These are phyloP conservation scores for Naematelia aurantialba DNA, from an alignment of 768 basidiomycete species.

Conservation along the genomic window DNA sequence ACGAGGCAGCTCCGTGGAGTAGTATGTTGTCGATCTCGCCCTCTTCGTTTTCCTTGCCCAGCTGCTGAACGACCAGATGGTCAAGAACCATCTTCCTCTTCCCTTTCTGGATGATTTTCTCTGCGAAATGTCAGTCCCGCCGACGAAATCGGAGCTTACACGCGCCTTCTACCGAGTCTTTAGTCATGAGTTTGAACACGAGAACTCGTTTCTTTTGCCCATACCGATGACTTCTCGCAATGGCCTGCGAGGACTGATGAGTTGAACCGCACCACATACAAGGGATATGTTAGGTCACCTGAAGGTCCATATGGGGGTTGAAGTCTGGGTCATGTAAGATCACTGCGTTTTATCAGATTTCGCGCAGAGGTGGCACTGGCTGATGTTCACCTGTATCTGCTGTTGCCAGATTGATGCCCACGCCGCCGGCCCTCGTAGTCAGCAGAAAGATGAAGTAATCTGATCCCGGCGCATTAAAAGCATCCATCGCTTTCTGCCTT, in stretches of 20 bases:
- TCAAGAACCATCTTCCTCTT: slow-evolving; percentile 93
- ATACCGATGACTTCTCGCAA: slow-evolving; percentile 87
- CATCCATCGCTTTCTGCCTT: slow-evolving; percentile 93
- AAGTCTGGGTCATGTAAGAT: slow-evolving; percentile 83
- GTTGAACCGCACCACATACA: neutral
- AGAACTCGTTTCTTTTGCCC: slow-evolving; percentile 92
- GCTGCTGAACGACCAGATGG: slow-evolving; percentile 92
- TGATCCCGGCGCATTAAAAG: slow-evolving; percentile 81
- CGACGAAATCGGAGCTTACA: neutral
- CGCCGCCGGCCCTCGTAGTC: slow-evolving; percentile 88
- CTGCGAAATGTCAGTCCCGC: slow-evolving; percentile 52
- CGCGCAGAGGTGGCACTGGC: neutral
- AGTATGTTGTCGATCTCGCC: slow-evolving; percentile 86
- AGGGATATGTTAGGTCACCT: slow-evolving; percentile 58
- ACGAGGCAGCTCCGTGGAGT: slow-evolving; percentile 77
- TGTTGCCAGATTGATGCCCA: slow-evolving; percentile 74
- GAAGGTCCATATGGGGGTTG: slow-evolving; percentile 88
- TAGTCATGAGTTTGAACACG: slow-evolving; percentile 94
- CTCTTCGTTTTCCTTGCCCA: slow-evolving; percentile 77
- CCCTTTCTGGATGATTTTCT: slow-evolving; percentile 85
- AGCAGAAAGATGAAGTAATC: slow-evolving; percentile 87
- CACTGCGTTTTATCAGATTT: slow-evolving; percentile 29
- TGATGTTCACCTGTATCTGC: slow-evolving; percentile 66
- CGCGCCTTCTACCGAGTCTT: slow-evolving; percentile 83
- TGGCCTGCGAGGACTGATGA: slow-evolving; percentile 60